phyloP scores from a whole-genome alignment of 805 yeast genomes.

The Lachancea nothofagi region DNA sequence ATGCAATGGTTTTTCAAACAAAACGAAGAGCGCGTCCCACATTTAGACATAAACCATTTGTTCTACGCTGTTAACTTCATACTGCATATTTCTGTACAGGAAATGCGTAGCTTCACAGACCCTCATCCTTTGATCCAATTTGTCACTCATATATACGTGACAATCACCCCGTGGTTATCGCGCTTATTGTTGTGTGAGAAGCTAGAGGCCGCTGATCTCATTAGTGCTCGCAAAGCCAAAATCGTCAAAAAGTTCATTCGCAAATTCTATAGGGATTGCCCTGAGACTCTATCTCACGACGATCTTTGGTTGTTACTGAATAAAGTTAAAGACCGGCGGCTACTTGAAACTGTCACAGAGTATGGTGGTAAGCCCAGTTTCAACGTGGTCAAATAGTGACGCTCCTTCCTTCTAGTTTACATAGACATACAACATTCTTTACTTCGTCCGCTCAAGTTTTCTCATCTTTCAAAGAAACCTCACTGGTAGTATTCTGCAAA shows the following conservation, averaged over 20 bases:
- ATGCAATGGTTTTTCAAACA: constrained; percentile 13
- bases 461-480: neutral
- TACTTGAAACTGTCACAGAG: constrained; percentile 18
- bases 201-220: constrained; percentile 5
- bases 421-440: constrained; percentile 1
- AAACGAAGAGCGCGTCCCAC: neutral
- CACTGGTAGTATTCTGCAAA: constrained; percentile 30
- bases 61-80: constrained; percentile 13
- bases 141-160: constrained; percentile 4
- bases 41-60: constrained; percentile 11
- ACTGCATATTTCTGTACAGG: constrained; percentile 8
- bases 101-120: constrained; percentile 4
- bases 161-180: constrained; percentile 1
- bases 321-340: constrained; percentile 14
- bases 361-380: constrained; percentile 28
- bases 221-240: constrained; percentile 6
- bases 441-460: neutral
- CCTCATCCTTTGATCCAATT: constrained; percentile 5
- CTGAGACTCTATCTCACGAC: constrained; percentile 17
- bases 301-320: constrained; percentile 20
- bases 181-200: constrained; percentile 10
- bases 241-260: constrained; percentile 11
- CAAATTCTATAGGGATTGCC: constrained; percentile 12
- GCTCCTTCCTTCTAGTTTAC: neutral
- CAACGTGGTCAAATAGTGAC: constrained; percentile 13